Conservation (phyloP, 2,329 filamentous ascomycete species). For the Alternaria rosae region DNA sequence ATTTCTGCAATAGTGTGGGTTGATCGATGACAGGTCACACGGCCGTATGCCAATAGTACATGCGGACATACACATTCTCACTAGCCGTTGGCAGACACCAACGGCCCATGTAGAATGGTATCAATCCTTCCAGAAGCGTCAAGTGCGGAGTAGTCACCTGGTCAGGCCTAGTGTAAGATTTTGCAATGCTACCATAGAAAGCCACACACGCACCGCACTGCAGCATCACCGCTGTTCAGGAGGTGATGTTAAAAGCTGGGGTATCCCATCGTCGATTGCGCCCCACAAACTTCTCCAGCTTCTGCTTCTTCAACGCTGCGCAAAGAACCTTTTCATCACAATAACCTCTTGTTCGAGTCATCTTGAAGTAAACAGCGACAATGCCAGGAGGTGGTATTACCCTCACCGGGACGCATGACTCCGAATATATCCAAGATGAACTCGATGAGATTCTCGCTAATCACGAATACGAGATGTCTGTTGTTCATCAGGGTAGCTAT, state of each 20-base stretch:
- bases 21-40: conserved; percentile 12
- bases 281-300: conserved; percentile 35
- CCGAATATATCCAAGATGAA: conserved; percentile 80
- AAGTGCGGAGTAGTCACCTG: conserved; percentile 39
- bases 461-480: conserved; percentile 81
- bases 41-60: conserved; percentile 20
- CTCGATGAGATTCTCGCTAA: conserved; percentile 90
- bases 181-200: conserved; percentile 47
- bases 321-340: conserved; percentile 23
- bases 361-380: conserved; percentile 25
- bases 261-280: conserved; percentile 21
- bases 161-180: conserved; percentile 32
- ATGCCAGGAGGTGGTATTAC: conserved; percentile 49
- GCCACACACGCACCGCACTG: conserved; percentile 39
- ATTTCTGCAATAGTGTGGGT: not conserved
- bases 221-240: conserved; percentile 39
- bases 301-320: conserved; percentile 27
- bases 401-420: conserved; percentile 59
- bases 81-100: conserved; percentile 14
- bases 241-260: conserved; percentile 42
- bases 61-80: conserved; percentile 12
- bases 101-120: conserved; percentile 22
- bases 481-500: conserved; percentile 52
- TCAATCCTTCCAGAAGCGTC: conserved; percentile 44
- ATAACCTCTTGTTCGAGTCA: conserved; percentile 9